Percentiles rank a stretch among this genome's conserved stretches.
phyloP scores from a whole-genome alignment of 441 rosid species.

The Brassica balearica region DNA sequence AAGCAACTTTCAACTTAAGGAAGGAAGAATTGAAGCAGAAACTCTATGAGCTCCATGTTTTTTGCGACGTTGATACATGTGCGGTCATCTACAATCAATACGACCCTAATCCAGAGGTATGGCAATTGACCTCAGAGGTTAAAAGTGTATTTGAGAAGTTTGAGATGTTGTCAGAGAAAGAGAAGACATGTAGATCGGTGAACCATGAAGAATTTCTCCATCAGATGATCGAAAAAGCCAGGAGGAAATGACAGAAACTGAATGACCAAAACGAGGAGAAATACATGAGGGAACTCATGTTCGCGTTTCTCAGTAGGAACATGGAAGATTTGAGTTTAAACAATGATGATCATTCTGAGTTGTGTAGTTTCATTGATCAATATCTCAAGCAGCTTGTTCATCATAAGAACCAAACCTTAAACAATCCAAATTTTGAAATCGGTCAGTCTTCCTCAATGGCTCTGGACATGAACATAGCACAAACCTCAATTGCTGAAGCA shows the following conservation, averaged over 20 bases:
- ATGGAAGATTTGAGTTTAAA: constrained; percentile 20
- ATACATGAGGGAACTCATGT: constrained; percentile 52
- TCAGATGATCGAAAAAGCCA: constrained; percentile 44
- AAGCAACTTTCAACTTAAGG: constrained; percentile 52
- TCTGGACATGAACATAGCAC: not conserved
- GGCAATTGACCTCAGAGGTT: constrained; percentile 53
- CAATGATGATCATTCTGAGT: constrained; percentile 38
- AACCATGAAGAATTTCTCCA: constrained; percentile 52
- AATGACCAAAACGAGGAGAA: constrained; percentile 49
- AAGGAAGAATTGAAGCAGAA: constrained; percentile 56
- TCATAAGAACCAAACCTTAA: not conserved
- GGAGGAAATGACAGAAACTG: constrained; percentile 40
- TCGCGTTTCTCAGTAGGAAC: constrained; percentile 37
- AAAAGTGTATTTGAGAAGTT: constrained; percentile 42
- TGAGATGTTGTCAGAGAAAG: constrained; percentile 47
- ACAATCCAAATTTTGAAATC: not conserved
- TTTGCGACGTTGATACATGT: constrained; percentile 55
- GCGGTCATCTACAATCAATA: constrained; percentile 50
- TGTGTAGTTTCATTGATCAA: constrained; percentile 31
- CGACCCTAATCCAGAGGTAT: constrained; percentile 47
- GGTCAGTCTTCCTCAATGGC: constrained; percentile 25
- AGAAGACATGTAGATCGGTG: constrained; percentile 48
- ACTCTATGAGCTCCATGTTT: constrained; percentile 50
- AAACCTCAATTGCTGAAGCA: not conserved
- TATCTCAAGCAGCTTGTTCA: constrained; percentile 1